Base-by-base conservation (phyloP, 2,329 filamentous ascomycete species). In the Knufia petricola region DNA sequence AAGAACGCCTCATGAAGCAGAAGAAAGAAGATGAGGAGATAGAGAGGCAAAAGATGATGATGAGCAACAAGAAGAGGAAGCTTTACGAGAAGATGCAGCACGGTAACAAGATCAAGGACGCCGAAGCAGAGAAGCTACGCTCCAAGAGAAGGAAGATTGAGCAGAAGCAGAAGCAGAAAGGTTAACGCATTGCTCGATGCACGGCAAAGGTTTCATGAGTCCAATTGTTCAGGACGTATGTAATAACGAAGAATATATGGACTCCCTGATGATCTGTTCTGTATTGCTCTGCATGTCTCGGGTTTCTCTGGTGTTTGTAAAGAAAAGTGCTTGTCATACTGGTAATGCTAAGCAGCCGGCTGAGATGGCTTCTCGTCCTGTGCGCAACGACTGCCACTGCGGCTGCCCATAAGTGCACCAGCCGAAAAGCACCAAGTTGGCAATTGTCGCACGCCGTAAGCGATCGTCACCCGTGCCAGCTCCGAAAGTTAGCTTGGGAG, bases 41-140 rank as follows among this genome's bases (percentile, higher is more conserved):
- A 50, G 88, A 95, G 67, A 78, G 90, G 54, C 84, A 87, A 65
- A 95, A 95, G 79, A 92, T 94, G 72, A 98, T 98, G 92, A 82
- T 96, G 74, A 86, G 85, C 67, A 86, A 94, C 68, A 92, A 94
- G 79, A 98, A 96, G 81, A 78, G 92, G 61, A 95, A 95, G 81
- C 73, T 95, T 61, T 84, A 90, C 58, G 92, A 96, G 74, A 92
- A 95, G 74, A 98, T 98, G 87, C 77, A 88, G 63, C 94, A 94
- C 69, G 88, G 82, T 54, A 95, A 95, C 69, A 89, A 84, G 70
- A 89, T 92, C 77, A 86, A 87, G 74, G 90, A 90, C 58, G 84
- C 81, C 21, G 87, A 95, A 71, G 86, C 90, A 41, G 84, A 90
- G 72, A 85, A 83, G 70, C 71, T 98, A 65, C 78, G 89, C 59